Percentiles rank a stretch among this genome's conserved stretches.
Evolutionary conservation across 1,284 basidiomycete species (phyloP).

Genomic region (Lentinula novae-zelandiae): DNA sequence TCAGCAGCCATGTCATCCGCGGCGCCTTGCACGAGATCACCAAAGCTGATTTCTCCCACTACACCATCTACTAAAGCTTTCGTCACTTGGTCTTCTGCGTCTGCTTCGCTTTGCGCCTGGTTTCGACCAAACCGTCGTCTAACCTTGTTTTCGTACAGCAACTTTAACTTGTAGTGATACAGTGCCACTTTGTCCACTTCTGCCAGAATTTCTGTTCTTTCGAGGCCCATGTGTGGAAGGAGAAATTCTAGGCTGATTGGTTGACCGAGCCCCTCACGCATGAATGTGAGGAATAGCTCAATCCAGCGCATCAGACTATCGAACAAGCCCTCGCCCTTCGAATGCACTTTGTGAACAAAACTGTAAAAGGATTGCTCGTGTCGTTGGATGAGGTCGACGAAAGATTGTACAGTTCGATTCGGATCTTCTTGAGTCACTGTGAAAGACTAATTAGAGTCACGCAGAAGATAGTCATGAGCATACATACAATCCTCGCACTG

Average conservation of each 20-base stretch:
- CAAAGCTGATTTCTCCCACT: constrained; percentile 75
- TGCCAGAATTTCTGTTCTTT: constrained; percentile 70
- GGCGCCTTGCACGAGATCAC: constrained; percentile 73
- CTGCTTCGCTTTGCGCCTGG: constrained; percentile 45
- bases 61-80: constrained; percentile 77
- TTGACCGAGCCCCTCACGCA: constrained; percentile 83
- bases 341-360: constrained; percentile 98
- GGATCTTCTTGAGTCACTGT: constrained; percentile 84
- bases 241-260: constrained; percentile 82
- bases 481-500: constrained; percentile 82
- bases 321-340: constrained; percentile 94
- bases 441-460: background rate
- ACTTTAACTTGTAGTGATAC: constrained; percentile 91
- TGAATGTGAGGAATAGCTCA: constrained; percentile 89
- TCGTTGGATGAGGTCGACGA: constrained; percentile 90
- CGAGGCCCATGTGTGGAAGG: constrained; percentile 75
- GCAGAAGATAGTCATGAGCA: background rate
- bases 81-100: constrained; percentile 74
- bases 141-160: constrained; percentile 86
- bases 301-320: constrained; percentile 96
- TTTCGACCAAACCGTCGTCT: constrained; percentile 72
- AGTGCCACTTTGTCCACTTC: constrained; percentile 86
- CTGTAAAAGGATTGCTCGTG: constrained; percentile 96
- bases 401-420: constrained; percentile 84
- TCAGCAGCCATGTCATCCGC: constrained; percentile 78